Evolutionary conservation across 495 filamentous ascomycete genomes (phyloP).

Genomic region (Aspergillus egyptiacus): DNA sequence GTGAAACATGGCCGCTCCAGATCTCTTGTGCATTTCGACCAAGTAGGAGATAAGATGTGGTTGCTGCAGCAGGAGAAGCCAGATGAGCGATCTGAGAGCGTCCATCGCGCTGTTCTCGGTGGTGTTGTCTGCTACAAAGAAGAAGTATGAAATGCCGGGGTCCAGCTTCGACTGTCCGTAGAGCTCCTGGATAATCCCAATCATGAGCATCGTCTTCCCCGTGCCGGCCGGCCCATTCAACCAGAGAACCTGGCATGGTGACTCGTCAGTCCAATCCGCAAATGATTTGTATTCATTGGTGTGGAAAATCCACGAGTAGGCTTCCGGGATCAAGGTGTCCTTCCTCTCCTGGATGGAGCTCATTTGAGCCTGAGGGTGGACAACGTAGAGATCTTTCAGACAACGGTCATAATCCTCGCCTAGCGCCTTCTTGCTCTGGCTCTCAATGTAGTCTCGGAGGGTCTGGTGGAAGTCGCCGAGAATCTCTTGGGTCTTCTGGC

Average conservation of each 20-base stretch:
- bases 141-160: constrained; percentile 1
- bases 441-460: too few relatives aligned
- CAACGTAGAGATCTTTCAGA: too few relatives aligned
- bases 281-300: neutral
- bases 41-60: neutral
- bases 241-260: constrained; percentile 17
- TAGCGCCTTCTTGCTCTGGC: too few relatives aligned
- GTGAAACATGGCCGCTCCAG: too few relatives aligned
- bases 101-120: neutral
- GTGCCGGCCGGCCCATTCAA: constrained; percentile 37
- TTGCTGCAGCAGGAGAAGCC: neutral
- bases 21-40: neutral
- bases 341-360: neutral
- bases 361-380: too few relatives aligned
- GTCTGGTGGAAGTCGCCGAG: too few relatives aligned
- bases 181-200: neutral
- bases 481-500: neutral
- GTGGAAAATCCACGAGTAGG: neutral
- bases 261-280: neutral
- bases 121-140: neutral
- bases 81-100: neutral
- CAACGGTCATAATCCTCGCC: too few relatives aligned
- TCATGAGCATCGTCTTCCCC: constrained; percentile 2
- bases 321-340: neutral
- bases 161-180: neutral